Evolutionary conservation across 2,329 filamentous ascomycete species (phyloP).

Genomic region (Cladosporium sp.): DNA sequence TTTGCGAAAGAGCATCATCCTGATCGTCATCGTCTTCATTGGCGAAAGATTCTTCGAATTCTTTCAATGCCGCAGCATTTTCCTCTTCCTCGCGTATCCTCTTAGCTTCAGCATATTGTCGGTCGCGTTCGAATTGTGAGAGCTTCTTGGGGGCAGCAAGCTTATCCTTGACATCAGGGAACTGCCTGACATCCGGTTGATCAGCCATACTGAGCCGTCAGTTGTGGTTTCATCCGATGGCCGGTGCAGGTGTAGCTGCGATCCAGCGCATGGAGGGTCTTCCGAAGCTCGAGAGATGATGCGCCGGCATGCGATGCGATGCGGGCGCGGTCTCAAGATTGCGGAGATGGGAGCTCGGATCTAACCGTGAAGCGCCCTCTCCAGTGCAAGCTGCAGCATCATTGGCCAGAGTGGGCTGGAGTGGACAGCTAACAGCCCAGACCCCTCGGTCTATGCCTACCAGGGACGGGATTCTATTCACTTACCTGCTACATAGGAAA

Average conservation of each 20-base stretch:
- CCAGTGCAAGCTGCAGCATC: no score
- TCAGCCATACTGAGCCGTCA: slow-evolving; percentile 14
- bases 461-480: background rate
- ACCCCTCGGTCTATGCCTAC: background rate
- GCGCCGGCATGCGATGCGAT: no score
- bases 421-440: slow-evolving; percentile 3
- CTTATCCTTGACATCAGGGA: slow-evolving; percentile 70
- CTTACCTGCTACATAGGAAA: background rate
- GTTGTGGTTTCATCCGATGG: background rate
- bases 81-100: slow-evolving; percentile 76
- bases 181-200: slow-evolving; percentile 35
- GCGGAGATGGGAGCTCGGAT: no score
- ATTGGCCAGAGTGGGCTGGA: no score
- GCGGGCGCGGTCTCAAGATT: no score
- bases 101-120: slow-evolving; percentile 84
- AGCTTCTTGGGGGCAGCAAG: slow-evolving; percentile 70
- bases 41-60: slow-evolving; percentile 77
- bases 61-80: slow-evolving; percentile 77
- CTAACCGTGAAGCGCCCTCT: no score
- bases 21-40: slow-evolving; percentile 47
- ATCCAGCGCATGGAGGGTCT: no score
- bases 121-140: slow-evolving; percentile 81
- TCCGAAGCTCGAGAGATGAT: no score
- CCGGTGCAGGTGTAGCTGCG: no score
- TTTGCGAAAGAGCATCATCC: slow-evolving; percentile 12